Evolutionary conservation across 2,329 filamentous ascomycete species (phyloP).

Genomic region (Pseudocercospora musae): DNA sequence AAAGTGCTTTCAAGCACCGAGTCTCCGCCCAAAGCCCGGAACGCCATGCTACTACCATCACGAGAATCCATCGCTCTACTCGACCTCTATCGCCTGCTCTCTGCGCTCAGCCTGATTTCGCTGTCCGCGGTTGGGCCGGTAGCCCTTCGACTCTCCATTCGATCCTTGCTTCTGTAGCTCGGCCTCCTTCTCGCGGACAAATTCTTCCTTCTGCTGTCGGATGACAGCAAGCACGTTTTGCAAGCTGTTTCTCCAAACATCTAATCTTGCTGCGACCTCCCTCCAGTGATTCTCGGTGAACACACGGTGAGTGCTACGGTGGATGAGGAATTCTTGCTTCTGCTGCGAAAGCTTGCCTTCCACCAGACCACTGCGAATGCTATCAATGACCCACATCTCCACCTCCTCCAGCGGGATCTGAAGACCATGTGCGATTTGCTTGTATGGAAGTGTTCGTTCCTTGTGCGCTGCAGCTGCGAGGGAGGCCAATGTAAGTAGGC

Average conservation of each 20-base stretch:
- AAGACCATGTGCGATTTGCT: constrained; percentile 76
- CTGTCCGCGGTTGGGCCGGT: constrained; percentile 27
- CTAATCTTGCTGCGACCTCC: constrained; percentile 84
- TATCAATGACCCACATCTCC: constrained; percentile 98
- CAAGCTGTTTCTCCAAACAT: constrained; percentile 85
- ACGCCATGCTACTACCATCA: constrained; percentile 14
- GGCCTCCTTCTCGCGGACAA: constrained; percentile 69
- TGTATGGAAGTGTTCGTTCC: constrained; percentile 84
- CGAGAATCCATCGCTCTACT: constrained; percentile 16
- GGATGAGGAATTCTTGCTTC: constrained; percentile 88
- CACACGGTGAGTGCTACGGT: constrained; percentile 92
- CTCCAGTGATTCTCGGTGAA: constrained; percentile 98
- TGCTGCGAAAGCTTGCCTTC: constrained; percentile 95
- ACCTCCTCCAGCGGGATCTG: constrained; percentile 80
- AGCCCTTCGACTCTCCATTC: constrained; percentile 20
- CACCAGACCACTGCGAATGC: constrained; percentile 90
- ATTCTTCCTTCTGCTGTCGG: constrained; percentile 75
- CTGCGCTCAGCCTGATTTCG: constrained; percentile 24
- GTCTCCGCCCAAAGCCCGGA: constrained; percentile 8
- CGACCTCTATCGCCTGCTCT: constrained; percentile 27
- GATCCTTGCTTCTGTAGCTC: constrained; percentile 16
- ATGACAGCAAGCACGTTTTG: constrained; percentile 75
- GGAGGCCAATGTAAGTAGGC: constrained; percentile 86
- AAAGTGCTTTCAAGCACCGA: background rate
- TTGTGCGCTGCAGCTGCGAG: constrained; percentile 74